Conservation (phyloP, 441 rosid species). For the Gossypium trilobum region DNA sequence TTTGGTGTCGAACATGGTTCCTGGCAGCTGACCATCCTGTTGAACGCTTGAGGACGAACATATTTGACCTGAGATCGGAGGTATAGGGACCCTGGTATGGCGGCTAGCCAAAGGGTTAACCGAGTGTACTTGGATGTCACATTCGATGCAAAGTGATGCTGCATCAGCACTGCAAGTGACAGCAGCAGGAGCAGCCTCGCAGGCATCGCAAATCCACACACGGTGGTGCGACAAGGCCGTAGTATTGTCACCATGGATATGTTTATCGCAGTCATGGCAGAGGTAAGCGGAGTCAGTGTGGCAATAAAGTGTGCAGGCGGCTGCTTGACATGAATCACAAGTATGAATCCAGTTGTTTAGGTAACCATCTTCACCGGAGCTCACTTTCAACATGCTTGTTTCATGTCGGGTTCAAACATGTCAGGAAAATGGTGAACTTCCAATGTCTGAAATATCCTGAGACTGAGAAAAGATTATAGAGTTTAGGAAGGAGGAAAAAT, state of each 20-base stretch:
- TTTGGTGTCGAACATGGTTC: not conserved
- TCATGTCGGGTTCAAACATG: not conserved
- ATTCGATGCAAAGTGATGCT: conserved; percentile 25
- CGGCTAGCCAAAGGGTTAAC: conserved; percentile 21
- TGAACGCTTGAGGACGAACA: conserved; percentile 1
- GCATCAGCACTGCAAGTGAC: conserved; percentile 32
- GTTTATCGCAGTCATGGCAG: conserved; percentile 21
- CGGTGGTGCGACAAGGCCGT: conserved; percentile 23
- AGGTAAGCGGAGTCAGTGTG: conserved; percentile 21
- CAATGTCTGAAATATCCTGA: not conserved
- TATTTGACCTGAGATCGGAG: conserved; percentile 6
- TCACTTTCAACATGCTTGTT: conserved; percentile 18
- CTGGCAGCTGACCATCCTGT: conserved; percentile 13
- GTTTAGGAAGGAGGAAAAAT: not conserved
- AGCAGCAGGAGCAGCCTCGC: conserved; percentile 27
- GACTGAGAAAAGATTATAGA: not conserved
- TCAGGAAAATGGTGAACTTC: not conserved
- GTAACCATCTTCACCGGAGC: conserved; percentile 8
- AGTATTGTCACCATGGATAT: conserved; percentile 13
- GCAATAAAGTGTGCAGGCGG: conserved; percentile 25
- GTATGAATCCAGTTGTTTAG: conserved; percentile 9
- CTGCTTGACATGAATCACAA: conserved; percentile 25
- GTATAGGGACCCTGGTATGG: conserved; percentile 23
- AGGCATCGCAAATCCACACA: conserved; percentile 24
- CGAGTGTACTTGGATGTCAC: conserved; percentile 27